Evolutionary conservation across 225 moss, liverwort and hornwort species (phyloP).

Genomic region (Asterella californica): DNA sequence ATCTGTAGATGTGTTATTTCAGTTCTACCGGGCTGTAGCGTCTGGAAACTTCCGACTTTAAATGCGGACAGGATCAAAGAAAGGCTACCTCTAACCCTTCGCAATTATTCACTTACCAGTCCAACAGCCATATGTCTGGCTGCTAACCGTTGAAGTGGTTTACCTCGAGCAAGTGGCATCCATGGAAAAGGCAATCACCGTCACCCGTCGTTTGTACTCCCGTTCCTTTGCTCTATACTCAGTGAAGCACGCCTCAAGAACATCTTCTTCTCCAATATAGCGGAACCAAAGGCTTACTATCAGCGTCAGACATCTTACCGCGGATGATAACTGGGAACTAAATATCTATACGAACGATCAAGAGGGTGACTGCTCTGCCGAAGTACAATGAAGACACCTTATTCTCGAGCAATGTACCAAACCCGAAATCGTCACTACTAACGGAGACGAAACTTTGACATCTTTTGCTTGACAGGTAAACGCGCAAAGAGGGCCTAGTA

Average conservation of each 20-base stretch:
- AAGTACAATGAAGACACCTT: no score
- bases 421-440: no score
- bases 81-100: not conserved
- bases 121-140: no score
- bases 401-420: no score
- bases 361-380: no score
- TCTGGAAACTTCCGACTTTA: not conserved
- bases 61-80: not conserved
- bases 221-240: not conserved
- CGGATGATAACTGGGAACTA: no score
- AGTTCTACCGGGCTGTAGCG: not conserved
- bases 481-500: no score
- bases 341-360: no score
- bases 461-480: no score
- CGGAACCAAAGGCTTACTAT: not conserved
- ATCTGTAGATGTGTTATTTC: not conserved
- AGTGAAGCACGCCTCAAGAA: not conserved
- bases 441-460: no score
- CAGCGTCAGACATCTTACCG: not conserved
- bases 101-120: no score
- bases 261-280: not conserved
- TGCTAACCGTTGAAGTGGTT: not conserved
- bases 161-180: not conserved
- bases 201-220: not conserved
- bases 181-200: not conserved